phyloP scores from a whole-genome alignment of 345 rosid species.

The Viola odorata region DNA sequence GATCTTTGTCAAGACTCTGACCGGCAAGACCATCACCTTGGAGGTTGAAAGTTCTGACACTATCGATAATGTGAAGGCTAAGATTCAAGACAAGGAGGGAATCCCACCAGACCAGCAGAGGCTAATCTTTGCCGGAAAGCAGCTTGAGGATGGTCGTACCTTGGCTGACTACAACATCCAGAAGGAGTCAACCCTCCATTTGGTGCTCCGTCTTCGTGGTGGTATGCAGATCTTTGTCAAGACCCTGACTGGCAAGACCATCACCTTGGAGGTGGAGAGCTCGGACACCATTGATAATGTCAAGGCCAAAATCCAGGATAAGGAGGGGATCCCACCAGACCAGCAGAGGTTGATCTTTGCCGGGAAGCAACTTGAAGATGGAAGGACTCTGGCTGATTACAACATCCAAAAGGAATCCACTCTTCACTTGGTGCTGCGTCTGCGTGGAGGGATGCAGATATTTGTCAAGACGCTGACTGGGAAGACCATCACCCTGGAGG shows the following conservation, averaged over 20 bases:
- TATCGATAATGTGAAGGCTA: conserved; percentile 31
- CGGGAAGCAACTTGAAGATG: conserved; percentile 43
- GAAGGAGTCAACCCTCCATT: conserved; percentile 36
- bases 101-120: conserved; percentile 41
- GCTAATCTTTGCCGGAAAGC: conserved; percentile 37
- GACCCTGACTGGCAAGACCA: conserved; percentile 40
- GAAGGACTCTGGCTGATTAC: conserved; percentile 37
- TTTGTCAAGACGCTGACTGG: conserved; percentile 39
- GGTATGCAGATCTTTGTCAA: conserved; percentile 47
- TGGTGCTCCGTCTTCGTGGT: conserved; percentile 35
- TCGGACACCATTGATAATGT: conserved; percentile 39
- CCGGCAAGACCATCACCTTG: conserved; percentile 35
- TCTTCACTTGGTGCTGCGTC: conserved; percentile 33
- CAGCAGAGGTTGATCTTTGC: conserved; percentile 45
- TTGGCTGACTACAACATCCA: conserved; percentile 37
- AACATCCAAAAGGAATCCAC: conserved; percentile 47
- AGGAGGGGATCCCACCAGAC: conserved; percentile 44
- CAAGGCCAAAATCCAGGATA: conserved; percentile 38
- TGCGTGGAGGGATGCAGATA: conserved; percentile 41
- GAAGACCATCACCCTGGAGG: conserved; percentile 38
- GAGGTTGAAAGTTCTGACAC: conserved; percentile 39
- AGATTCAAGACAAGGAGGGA: conserved; percentile 39
- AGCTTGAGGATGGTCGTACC: conserved; percentile 37
- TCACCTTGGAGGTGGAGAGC: conserved; percentile 39
- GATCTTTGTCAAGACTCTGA: conserved; percentile 34